Base-by-base conservation (phyloP, 2,329 filamentous ascomycete species). In the Diaporthe ilicicola region DNA sequence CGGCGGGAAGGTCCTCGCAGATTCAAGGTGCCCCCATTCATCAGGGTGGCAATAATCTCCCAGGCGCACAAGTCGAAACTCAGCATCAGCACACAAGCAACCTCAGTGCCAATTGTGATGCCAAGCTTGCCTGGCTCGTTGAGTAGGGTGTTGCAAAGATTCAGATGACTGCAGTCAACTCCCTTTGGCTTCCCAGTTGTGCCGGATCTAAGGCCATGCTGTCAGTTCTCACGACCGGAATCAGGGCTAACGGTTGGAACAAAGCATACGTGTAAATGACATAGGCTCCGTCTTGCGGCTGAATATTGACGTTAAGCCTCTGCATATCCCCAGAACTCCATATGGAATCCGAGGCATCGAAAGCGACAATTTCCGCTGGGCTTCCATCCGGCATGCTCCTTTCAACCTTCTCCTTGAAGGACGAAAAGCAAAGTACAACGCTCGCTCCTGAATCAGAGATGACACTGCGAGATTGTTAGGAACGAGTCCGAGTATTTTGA, bases 21-120 rank as follows among this genome's bases (percentile, higher is more conserved):
- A 55, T 87, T 80, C 54, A 90, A 79, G 4, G 87, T 89, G 6
- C 88, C 88, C 24, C 88, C 88, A 59, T 89, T 90, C 78, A 87
- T 87, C 29, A 90, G 78, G 65, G 84, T 86, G 1, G 82, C 84
- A 10, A 90, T 82, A n/a, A 90, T 86, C 73, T 90, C 88, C 88
- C 88, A 90, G 15, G 88, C 87, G 27, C 88, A 86, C 87, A 90
- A 90, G 73, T 90, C 88, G 73, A 90, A 90, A 53, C 86, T 86
- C 54, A 90, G 84, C 72, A 87, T 89, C 50, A 90, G 80, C 8
- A 89, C 81, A 69, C 88, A 87, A 3, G 85, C 87, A 9, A 90
- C 88, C 15, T 83, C 83, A 13, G 82, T 85, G 15, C 88, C 88
- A 2, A 81, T 77, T 13, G 74, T 78, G 64, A 90, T 86, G 3